Conservation (phyloP, 148 eudicot species). For the Rhododendron mucronatum region DNA sequence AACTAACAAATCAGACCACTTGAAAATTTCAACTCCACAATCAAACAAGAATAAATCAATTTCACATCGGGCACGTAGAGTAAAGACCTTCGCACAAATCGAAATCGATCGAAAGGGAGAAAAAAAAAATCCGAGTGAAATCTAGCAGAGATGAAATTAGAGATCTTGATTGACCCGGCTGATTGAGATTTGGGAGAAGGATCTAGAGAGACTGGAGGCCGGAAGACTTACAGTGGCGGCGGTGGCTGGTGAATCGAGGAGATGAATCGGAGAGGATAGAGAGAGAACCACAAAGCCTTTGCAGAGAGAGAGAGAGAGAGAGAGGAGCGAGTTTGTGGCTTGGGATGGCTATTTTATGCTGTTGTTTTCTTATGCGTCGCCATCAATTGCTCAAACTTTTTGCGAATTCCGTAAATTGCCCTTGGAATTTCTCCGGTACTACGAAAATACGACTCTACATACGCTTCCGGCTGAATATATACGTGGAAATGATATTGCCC, state of each 20-base stretch:
- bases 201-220: background rate
- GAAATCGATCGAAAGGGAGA: background rate
- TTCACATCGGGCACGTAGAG: background rate
- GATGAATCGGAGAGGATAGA: conserved; percentile 6
- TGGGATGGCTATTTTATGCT: conserved; percentile 18
- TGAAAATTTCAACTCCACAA: background rate
- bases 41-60: background rate
- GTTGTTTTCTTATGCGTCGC: conserved; percentile 14
- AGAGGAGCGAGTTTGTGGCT: background rate
- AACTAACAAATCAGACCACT: background rate
- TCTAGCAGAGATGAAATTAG: background rate
- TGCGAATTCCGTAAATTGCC: background rate
- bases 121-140: background rate
- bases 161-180: background rate
- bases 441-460: background rate
- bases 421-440: background rate
- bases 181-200: background rate
- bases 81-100: background rate
- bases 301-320: background rate
- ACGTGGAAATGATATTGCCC: no score
- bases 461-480: background rate
- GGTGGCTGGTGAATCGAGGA: conserved; percentile 9
- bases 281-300: background rate
- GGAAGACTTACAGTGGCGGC: conserved; percentile 4
- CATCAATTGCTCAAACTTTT: background rate